Percentiles rank a stretch among this genome's conserved stretches.
phyloP scores from a whole-genome alignment of 352 stramenopile species.

The Ophiocytium majus region DNA sequence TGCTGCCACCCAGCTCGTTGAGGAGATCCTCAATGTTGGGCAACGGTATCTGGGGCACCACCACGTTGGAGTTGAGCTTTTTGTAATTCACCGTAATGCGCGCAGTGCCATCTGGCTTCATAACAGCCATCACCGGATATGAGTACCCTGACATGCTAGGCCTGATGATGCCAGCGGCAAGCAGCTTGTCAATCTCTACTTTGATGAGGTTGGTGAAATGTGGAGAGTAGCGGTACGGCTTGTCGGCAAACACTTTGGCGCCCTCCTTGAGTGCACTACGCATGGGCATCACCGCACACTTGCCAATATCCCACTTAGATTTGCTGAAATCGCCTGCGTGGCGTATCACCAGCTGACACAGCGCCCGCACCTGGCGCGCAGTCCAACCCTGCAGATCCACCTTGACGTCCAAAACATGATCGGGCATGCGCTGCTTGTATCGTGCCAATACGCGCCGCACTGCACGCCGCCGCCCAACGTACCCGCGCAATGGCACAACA shows the following conservation, averaged over 20 bases:
- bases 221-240: background rate
- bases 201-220: background rate
- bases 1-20: background rate
- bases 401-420: too few relatives aligned
- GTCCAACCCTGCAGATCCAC: too few relatives aligned
- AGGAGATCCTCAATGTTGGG: background rate
- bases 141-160: background rate
- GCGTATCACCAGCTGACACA: too few relatives aligned
- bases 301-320: background rate
- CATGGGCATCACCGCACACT: background rate
- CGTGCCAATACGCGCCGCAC: too few relatives aligned
- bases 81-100: constrained; percentile 22
- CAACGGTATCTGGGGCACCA: background rate
- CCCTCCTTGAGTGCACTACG: background rate
- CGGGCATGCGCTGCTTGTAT: too few relatives aligned
- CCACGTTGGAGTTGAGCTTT: background rate
- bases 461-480: too few relatives aligned
- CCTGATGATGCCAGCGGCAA: constrained; percentile 9
- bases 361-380: too few relatives aligned
- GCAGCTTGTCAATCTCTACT: constrained; percentile 2
- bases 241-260: background rate
- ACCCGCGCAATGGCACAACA: too few relatives aligned
- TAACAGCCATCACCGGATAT: background rate
- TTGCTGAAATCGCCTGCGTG: background rate
- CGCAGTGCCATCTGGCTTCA: background rate